Percentiles rank a stretch among this genome's conserved stretches.
phyloP scores from a whole-genome alignment of 129 eudicot genomes.

The Lonicera japonica region DNA sequence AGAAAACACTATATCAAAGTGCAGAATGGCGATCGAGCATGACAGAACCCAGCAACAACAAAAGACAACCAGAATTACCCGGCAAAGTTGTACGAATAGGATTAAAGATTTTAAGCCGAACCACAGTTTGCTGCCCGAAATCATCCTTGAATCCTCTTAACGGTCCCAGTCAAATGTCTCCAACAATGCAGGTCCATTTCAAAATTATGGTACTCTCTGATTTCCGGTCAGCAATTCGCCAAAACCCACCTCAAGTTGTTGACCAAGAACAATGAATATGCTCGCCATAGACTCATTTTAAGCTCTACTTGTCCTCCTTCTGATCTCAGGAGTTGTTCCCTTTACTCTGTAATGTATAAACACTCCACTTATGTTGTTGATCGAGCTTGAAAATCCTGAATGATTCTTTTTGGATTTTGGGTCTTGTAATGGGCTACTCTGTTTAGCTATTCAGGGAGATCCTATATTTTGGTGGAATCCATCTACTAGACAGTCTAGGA shows the following conservation, averaged over 20 bases:
- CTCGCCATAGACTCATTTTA: slow-evolving; percentile 21
- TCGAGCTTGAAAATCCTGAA: slow-evolving; percentile 33
- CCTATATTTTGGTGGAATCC: slow-evolving; percentile 61
- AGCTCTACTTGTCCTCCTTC: background rate
- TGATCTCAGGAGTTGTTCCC: slow-evolving; percentile 18
- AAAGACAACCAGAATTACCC: slow-evolving; percentile 16
- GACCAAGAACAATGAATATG: slow-evolving; percentile 4
- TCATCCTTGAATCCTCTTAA: slow-evolving; percentile 41
- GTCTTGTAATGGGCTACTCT: slow-evolving; percentile 54
- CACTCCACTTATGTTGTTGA: slow-evolving; percentile 8
- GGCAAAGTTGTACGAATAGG: background rate
- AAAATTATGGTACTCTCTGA: slow-evolving; percentile 45
- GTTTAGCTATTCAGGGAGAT: slow-evolving; percentile 35
- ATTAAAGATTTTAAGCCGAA: background rate
- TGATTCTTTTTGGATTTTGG: slow-evolving; percentile 30
- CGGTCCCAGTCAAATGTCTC: slow-evolving; percentile 52
- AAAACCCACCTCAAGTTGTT: slow-evolving; percentile 28
- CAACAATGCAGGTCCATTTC: slow-evolving; percentile 49
- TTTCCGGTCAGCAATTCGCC: slow-evolving; percentile 36
- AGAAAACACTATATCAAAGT: no score
- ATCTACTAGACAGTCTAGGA: slow-evolving; percentile 23
- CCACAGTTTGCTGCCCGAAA: slow-evolving; percentile 29
- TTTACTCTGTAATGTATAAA: slow-evolving; percentile 18
- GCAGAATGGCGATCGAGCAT: no score
- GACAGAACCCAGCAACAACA: slow-evolving; percentile 4